Conservation (phyloP, 768 basidiomycete species). For the Kwoniella shandongensis region DNA sequence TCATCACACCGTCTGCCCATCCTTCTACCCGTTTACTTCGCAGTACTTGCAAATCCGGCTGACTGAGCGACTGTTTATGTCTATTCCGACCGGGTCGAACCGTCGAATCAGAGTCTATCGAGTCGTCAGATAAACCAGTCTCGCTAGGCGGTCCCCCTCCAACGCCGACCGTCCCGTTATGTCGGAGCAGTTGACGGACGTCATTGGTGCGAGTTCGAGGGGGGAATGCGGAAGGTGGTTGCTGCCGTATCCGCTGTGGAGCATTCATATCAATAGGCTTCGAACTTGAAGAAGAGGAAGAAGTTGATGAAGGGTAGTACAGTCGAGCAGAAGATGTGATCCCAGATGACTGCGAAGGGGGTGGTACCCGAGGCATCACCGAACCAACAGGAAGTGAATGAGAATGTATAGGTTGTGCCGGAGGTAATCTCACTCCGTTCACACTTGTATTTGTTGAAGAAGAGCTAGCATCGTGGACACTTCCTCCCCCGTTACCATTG, state of each 20-base stretch:
- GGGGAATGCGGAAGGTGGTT: neutral
- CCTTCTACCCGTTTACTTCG: conserved; percentile 17
- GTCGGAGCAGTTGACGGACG: neutral
- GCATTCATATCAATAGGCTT: neutral
- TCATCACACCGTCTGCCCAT: conserved; percentile 15
- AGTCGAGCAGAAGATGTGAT: neutral
- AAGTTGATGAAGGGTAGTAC: neutral
- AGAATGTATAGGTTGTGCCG: neutral
- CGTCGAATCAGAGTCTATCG: conserved; percentile 17
- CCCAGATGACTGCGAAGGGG: neutral
- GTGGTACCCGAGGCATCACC: neutral
- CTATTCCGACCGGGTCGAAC: conserved; percentile 5
- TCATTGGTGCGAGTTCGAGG: neutral
- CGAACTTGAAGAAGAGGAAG: neutral
- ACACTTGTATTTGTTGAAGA: neutral
- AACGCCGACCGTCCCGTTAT: neutral
- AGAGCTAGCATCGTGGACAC: no score
- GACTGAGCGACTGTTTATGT: conserved; percentile 13
- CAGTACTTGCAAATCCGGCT: conserved; percentile 18
- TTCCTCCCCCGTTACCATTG: no score
- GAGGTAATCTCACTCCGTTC: neutral
- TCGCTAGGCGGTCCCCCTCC: no score
- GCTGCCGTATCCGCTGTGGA: neutral
- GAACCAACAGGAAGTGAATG: neutral
- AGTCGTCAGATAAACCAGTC: conserved; percentile 8